Base-by-base conservation (phyloP, 2,329 filamentous ascomycete species). In the Xylariaceae sp. region DNA sequence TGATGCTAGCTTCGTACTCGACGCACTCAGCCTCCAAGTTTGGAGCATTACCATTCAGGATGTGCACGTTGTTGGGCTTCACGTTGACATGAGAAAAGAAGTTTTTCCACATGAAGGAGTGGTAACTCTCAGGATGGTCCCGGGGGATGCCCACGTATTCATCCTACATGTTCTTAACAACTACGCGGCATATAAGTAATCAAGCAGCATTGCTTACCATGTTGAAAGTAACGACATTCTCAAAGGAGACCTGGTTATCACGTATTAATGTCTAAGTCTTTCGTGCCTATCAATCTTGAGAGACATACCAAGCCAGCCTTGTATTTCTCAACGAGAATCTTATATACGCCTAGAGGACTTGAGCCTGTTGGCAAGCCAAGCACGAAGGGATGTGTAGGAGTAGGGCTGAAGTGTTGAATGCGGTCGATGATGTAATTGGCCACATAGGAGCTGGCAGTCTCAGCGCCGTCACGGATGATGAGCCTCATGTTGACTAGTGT, bases 101-200 rank as follows among this genome's bases (percentile, higher is more conserved):
- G 72, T 94, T 80, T 71, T 87, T 89, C 80, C 90, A 95, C 89
- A 95, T 94, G 75, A 94, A 95, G 57, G 85, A 88, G 73, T 95
- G 89, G 71, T 95, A 95, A 62, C 85, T 90, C 68, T 94, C 85
- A 11, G 88, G 84, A 66, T 95, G 88, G 61, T 91, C 87, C 62
- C 87, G 83, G 32, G 89, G 85, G 55, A 95, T 80, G 49, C 86
- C 87, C 58, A 94, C 87, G 63, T 95, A 95, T 72, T 95, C 89
- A 71, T 95, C 89, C 83, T 87, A 30, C 41, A 42, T 47, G 15
- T 36, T 19, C 33, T 46, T 42, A 55, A 52, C 49, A 42, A 44
- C 40, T 39, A 46, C 42, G 36, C 22, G 44, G 18, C 18, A 32
- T 33, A 30, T n/a, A 11, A 17, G 11, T 17, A 11, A 45, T 48